These are phyloP conservation scores for Polyporus arcularius DNA, from an alignment of 768 basidiomycete species.

Conservation along the genomic window DNA sequence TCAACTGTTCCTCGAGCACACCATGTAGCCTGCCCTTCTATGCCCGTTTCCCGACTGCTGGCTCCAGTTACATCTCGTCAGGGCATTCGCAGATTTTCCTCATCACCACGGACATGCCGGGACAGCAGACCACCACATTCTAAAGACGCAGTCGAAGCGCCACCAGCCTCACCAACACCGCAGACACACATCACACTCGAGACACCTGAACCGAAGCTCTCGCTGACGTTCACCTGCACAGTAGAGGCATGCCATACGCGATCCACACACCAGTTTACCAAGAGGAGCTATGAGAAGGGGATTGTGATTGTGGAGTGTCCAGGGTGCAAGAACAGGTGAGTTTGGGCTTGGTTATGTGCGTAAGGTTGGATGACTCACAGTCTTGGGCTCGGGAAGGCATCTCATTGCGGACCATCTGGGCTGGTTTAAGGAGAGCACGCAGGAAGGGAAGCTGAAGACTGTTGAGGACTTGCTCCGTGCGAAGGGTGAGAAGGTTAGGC, in stretches of 20 bases:
- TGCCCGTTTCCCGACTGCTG: not conserved
- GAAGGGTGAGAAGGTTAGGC: slow-evolving; percentile 73
- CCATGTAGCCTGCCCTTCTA: not conserved
- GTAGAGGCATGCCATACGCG: slow-evolving; percentile 71
- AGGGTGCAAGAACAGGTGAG: slow-evolving; percentile 82
- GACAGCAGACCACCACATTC: not conserved
- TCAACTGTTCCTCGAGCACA: not conserved
- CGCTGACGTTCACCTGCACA: slow-evolving; percentile 86
- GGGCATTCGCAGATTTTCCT: not conserved
- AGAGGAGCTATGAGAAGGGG: slow-evolving; percentile 81
- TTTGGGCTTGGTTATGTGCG: not conserved
- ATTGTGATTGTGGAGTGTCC: slow-evolving; percentile 93
- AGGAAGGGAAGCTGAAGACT: slow-evolving; percentile 70
- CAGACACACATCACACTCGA: slow-evolving; percentile 33
- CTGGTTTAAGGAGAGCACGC: slow-evolving; percentile 86
- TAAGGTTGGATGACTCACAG: slow-evolving; percentile 32
- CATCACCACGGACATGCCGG: not conserved
- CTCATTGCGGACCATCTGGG: slow-evolving; percentile 88
- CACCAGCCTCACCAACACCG: slow-evolving; percentile 1
- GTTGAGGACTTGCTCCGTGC: slow-evolving; percentile 80
- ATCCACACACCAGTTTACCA: slow-evolving; percentile 87
- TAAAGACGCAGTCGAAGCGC: not conserved
- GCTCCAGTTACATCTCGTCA: not conserved
- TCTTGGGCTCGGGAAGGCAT: slow-evolving; percentile 46
- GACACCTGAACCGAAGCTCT: slow-evolving; percentile 59